Evolutionary conservation across 805 yeast genomes (phyloP), one percentile per base, ranked within the genome.

Genomic region (Metschnikowia kunwiensis): DNA sequence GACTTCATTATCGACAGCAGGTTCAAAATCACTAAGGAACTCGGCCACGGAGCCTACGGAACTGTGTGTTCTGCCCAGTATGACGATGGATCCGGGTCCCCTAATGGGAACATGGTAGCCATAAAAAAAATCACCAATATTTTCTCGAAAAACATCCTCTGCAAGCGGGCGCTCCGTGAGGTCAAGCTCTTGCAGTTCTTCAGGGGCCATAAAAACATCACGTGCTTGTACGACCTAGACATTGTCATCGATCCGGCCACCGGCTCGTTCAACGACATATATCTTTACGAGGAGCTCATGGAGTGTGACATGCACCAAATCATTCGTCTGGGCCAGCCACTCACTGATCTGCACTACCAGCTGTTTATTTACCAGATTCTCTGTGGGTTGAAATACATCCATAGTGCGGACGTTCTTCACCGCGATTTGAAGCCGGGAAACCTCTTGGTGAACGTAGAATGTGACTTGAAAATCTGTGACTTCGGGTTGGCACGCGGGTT

Each of bases 251-350:
- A 79, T 47, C 65, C 74, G 2, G 36, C 57, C 40, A 64, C 71
- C 12, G 80, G 80, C 3, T 76, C 77, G 35, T 91, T 91, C 68
- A 88, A 89, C 61, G 98, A 94, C 53, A 74, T 93, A 9, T 93
- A 93, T 50, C 70, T 93, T 6, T 93, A 93, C 55, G 98, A 93
- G 61, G 98, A 91, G 62, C 70, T 91, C 51, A 93, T 93, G 97
- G 97, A 91, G 60, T 91, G 97, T 63, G 98, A 93, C 61, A 82
- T 93, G 87, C 96, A 91, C 62, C 97, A 91, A 61, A 93, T 93
- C 53, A 91, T 93, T 45, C 75, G 95, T 49, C 85, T 96, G 8
- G 91, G 89, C 14, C 97, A 93, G 60, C 85, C 95, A 0, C 70
- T 93, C 47, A 86, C 96, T 1, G 97, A 93, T 58, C 86, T 89